Evolutionary conservation across 257 asterid species (phyloP).

Genomic region (Cruciata laevipes): DNA sequence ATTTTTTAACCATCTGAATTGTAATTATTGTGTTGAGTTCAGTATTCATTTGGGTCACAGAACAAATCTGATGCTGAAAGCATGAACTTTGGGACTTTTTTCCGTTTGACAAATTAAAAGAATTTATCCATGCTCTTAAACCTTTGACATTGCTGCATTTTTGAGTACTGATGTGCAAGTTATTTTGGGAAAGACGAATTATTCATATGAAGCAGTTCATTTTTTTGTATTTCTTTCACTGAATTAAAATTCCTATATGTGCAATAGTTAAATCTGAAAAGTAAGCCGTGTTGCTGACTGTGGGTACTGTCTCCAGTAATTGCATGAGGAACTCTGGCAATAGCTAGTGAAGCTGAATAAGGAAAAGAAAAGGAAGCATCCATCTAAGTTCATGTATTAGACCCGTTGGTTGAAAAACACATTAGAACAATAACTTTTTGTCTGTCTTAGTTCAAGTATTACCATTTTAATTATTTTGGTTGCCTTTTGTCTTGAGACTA

Average conservation of each 20-base stretch:
- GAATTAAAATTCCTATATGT: background rate
- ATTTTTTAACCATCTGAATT: too few species aligned
- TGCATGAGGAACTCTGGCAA: background rate
- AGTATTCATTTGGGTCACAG: background rate
- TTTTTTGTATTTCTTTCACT: background rate
- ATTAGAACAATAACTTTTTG: background rate
- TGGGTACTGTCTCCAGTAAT: background rate
- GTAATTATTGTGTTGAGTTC: background rate
- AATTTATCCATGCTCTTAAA: background rate
- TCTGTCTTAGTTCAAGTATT: background rate
- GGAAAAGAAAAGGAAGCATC: background rate
- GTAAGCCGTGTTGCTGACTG: background rate
- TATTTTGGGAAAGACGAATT: background rate
- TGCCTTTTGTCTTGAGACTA: background rate
- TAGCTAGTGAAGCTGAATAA: background rate
- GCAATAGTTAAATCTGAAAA: background rate
- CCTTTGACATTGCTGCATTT: background rate
- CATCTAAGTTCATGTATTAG: background rate
- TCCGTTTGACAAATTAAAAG: background rate
- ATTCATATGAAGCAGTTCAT: background rate
- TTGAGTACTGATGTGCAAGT: background rate
- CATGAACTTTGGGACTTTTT: background rate
- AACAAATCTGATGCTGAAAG: background rate
- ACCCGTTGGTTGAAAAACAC: background rate
- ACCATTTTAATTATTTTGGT: background rate